A percentile compares a stretch with the other conserved stretches of the same genome.
Evolutionary conservation across 169 alveolate species (phyloP).

Genomic region (Cryptosporidium sp.): DNA sequence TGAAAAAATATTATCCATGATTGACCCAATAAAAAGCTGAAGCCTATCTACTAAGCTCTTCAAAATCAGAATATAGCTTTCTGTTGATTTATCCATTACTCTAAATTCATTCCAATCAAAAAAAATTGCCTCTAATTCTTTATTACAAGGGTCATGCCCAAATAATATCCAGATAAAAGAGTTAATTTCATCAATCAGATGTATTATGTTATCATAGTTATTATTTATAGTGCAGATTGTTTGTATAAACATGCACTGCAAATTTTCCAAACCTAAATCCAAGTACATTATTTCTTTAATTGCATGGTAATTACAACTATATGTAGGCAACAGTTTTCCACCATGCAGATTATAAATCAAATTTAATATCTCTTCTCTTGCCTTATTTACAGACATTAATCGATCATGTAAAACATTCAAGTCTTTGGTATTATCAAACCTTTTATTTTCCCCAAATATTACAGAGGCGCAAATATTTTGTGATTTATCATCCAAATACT

Average conservation of each 20-base stretch:
- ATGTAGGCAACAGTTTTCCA: not conserved
- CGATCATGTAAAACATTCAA: conserved; percentile 41
- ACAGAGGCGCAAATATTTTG: conserved; percentile 49
- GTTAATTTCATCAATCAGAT: conserved; percentile 44
- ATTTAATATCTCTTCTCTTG: conserved; percentile 44
- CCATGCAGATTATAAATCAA: conserved; percentile 41
- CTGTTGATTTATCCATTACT: not conserved
- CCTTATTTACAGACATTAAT: conserved; percentile 25
- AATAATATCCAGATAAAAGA: conserved; percentile 50
- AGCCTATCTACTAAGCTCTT: conserved; percentile 63
- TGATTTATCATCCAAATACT: conserved; percentile 76
- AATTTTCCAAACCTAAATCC: conserved; percentile 83
- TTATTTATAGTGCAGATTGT: conserved; percentile 41
- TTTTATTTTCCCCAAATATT: conserved; percentile 50
- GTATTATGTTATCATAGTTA: conserved; percentile 3
- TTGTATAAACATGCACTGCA: conserved; percentile 59
- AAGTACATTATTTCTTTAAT: conserved; percentile 84
- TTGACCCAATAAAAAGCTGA: conserved; percentile 43
- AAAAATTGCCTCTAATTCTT: conserved; percentile 79
- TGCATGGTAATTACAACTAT: conserved; percentile 75
- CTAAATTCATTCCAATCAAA: conserved; percentile 82
- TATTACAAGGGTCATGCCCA: conserved; percentile 64
- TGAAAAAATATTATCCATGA: conserved; percentile 29
- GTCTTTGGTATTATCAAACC: conserved; percentile 57
- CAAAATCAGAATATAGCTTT: conserved; percentile 1